Evolutionary conservation across 148 eudicot species (phyloP).

Genomic region (Limonium bicolor): DNA sequence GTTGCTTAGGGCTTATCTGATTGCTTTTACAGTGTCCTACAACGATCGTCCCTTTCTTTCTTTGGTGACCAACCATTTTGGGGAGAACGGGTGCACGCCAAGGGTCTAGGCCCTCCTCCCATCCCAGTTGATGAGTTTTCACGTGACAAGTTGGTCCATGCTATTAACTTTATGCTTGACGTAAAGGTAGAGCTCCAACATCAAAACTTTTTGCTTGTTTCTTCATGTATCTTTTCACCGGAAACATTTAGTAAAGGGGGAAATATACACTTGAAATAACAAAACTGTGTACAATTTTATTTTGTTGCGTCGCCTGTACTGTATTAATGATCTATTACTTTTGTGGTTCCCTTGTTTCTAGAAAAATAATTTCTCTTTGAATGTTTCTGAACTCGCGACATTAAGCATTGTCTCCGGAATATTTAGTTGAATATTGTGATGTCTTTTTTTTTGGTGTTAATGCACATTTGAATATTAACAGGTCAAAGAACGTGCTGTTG

Average conservation of each 20-base stretch:
- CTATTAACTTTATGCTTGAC: slow-evolving; percentile 60
- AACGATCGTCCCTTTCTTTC: slow-evolving; percentile 84
- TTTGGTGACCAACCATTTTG: slow-evolving; percentile 97
- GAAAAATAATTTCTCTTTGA: too few species aligned
- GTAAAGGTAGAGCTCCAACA: too few species aligned
- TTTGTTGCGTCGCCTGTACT: neutral
- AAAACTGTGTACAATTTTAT: neutral
- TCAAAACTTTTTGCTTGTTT: too few species aligned
- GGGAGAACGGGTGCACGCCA: slow-evolving; percentile 78
- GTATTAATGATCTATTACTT: neutral
- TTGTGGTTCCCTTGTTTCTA: too few species aligned
- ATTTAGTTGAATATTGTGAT: too few species aligned
- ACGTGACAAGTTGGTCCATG: slow-evolving; percentile 38
- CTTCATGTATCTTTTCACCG: too few species aligned
- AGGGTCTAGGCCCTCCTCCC: slow-evolving; percentile 82
- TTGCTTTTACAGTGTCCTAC: slow-evolving; percentile 61
- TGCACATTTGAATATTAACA: slow-evolving; percentile 6
- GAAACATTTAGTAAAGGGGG: too few species aligned
- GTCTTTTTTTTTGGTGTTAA: neutral
- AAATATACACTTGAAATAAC: too few species aligned
- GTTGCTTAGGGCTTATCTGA: neutral
- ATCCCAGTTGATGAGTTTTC: slow-evolving; percentile 66
- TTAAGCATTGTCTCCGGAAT: too few species aligned
- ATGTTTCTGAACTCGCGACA: too few species aligned
- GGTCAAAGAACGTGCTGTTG: slow-evolving; percentile 60